Evolutionary conservation across 2,329 filamentous ascomycete species (phyloP).

Genomic region (Corniculantispora saksenae): DNA sequence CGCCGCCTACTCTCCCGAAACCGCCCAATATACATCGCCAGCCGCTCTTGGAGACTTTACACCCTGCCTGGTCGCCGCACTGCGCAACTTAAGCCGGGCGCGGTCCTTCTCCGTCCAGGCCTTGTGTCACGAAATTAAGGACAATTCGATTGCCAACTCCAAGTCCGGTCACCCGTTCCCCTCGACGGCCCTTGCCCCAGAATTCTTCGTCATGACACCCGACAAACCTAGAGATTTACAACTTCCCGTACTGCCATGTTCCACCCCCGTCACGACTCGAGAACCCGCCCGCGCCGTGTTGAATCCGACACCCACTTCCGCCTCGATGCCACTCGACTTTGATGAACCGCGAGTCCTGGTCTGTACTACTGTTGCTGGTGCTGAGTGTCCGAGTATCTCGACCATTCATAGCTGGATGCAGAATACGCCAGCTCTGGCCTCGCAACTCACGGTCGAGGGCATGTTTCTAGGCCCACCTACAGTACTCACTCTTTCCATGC

Average conservation of each 20-base stretch:
- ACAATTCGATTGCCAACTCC: conserved; percentile 38
- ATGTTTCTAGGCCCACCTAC: conserved; percentile 69
- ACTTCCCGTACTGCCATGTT: conserved; percentile 47
- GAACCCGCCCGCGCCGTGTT: background rate
- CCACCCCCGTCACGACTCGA: background rate
- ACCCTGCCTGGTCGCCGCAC: conserved; percentile 54
- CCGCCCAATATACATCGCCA: conserved; percentile 31
- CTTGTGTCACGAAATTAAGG: conserved; percentile 57
- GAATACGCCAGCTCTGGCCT: conserved; percentile 55
- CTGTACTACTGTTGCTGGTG: conserved; percentile 67
- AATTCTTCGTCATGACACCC: conserved; percentile 56
- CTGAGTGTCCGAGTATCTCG: conserved; percentile 65
- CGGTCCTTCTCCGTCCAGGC: conserved; percentile 55
- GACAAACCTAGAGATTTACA: conserved; percentile 54
- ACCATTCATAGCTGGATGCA: conserved; percentile 68
- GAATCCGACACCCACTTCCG: conserved; percentile 44
- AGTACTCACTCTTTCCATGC: conserved; percentile 67
- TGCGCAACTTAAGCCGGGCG: conserved; percentile 55
- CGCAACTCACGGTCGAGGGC: conserved; percentile 64
- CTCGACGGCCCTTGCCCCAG: conserved; percentile 26
- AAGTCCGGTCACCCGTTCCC: conserved; percentile 43
- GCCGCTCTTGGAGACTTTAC: conserved; percentile 56
- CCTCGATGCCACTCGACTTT: conserved; percentile 55
- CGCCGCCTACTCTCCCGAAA: conserved; percentile 57
- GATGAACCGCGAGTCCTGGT: conserved; percentile 65